These are phyloP conservation scores for Lactarius tabidus DNA, from an alignment of 768 basidiomycete genomes.

Conservation along the genomic window DNA sequence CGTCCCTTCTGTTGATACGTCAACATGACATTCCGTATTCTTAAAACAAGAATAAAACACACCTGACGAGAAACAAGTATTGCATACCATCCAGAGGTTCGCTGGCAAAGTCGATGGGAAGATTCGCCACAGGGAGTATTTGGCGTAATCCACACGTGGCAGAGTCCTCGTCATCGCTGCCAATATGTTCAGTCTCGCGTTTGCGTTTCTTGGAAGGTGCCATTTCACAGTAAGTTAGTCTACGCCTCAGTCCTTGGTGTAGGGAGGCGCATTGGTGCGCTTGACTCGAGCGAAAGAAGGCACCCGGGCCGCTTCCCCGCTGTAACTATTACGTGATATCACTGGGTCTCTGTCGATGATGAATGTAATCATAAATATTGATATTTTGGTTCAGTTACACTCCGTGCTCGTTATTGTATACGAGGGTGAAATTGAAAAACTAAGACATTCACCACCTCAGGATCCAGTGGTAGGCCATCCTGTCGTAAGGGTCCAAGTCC, in stretches of 20 bases:
- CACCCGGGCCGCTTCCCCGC: no score
- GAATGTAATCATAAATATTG: no score
- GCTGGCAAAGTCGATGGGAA: slow-evolving; percentile 63
- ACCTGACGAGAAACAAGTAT: slow-evolving; percentile 82
- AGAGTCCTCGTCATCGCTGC: slow-evolving; percentile 61
- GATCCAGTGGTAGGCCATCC: slow-evolving; percentile 39
- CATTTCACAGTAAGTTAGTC: slow-evolving; percentile 12
- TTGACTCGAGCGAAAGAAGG: background rate
- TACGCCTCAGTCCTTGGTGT: no score
- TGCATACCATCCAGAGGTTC: slow-evolving; percentile 70
- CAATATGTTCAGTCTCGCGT: slow-evolving; percentile 41
- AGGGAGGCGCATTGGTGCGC: background rate
- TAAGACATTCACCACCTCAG: slow-evolving; percentile 34
- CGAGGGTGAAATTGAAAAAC: no score
- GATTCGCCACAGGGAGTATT: slow-evolving; percentile 74
- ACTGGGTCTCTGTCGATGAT: no score
- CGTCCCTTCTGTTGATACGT: slow-evolving; percentile 55
- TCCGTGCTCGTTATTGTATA: no score
- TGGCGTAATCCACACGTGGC: slow-evolving; percentile 57
- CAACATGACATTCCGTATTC: background rate
- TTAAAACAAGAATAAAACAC: slow-evolving; percentile 24
- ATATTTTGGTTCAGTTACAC: no score
- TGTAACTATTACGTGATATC: no score
- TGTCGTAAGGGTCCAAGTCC: slow-evolving; percentile 45
- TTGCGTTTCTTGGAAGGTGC: slow-evolving; percentile 47